Percentiles rank a stretch among this genome's conserved stretches.
Evolutionary conservation across 345 rosid species (phyloP).

Genomic region (Tarenaya hassleriana): DNA sequence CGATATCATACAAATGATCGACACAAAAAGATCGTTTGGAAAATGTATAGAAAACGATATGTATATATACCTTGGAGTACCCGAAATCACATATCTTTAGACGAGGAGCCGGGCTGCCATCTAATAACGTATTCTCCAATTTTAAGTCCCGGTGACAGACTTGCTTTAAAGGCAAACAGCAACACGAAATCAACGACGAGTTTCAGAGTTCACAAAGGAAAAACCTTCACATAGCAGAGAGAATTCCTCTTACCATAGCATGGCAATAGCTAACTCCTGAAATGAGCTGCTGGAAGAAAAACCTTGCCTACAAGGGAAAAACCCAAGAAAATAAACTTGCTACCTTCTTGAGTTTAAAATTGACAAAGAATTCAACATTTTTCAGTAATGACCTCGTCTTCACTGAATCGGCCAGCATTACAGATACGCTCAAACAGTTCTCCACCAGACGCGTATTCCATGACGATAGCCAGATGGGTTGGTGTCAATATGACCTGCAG

Average conservation of each 20-base stretch:
- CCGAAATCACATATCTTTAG: slow-evolving; percentile 99
- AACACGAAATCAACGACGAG: background rate
- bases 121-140: slow-evolving; percentile 89
- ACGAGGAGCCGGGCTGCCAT: slow-evolving; percentile 95
- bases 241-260: slow-evolving; percentile 44
- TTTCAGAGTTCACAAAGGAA: too few relatives aligned
- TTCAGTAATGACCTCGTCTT: slow-evolving; percentile 49
- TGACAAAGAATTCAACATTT: background rate
- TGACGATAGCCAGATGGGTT: slow-evolving; percentile 74
- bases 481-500: slow-evolving; percentile 69
- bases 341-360: too few relatives aligned
- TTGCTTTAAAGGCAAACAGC: slow-evolving; percentile 46
- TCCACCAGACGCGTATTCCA: slow-evolving; percentile 89
- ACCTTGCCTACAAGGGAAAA: slow-evolving; percentile 40
- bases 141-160: slow-evolving; percentile 96
- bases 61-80: slow-evolving; percentile 75
- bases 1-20: too few relatives aligned
- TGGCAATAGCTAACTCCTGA: slow-evolving; percentile 75
- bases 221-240: too few relatives aligned
- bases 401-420: slow-evolving; percentile 74
- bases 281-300: slow-evolving; percentile 72
- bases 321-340: too few relatives aligned
- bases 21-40: background rate
- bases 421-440: slow-evolving; percentile 81
- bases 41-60: background rate